Conservation (phyloP, 257 asterid species). For the Galeopsis tetrahit region DNA sequence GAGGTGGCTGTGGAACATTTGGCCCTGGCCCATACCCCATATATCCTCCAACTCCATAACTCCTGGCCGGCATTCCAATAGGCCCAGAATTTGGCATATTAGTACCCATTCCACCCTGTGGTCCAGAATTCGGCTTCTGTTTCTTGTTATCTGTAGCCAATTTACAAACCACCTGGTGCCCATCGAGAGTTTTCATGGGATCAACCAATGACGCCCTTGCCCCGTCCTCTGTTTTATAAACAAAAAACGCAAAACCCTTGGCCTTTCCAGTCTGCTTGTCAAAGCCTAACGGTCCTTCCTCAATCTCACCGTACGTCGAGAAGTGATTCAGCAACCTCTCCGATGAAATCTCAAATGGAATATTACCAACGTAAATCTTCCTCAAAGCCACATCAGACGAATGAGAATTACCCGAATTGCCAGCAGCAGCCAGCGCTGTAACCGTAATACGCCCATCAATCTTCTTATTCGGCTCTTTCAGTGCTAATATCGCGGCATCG, state of each 20-base stretch:
- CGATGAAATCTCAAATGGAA: constrained; percentile 85
- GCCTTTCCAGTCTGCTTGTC: constrained; percentile 97
- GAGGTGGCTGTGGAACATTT: constrained; percentile 67
- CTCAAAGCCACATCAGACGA: constrained; percentile 71
- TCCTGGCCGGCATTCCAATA: constrained; percentile 51
- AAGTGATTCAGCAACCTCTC: constrained; percentile 79
- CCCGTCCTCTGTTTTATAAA: constrained; percentile 91
- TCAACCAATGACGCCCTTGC: constrained; percentile 78
- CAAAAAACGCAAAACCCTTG: constrained; percentile 93
- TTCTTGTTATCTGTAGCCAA: constrained; percentile 91
- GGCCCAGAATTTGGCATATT: constrained; percentile 58
- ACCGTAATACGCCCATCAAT: constrained; percentile 96
- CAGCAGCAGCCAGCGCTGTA: constrained; percentile 86
- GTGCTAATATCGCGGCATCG: constrained; percentile 78
- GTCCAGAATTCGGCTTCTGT: constrained; percentile 69
- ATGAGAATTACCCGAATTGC: constrained; percentile 64
- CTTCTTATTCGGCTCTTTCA: constrained; percentile 84
- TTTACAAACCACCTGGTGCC: constrained; percentile 88
- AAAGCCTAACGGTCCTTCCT: constrained; percentile 97
- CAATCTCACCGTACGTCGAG: constrained; percentile 85
- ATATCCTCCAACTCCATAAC: constrained; percentile 60
- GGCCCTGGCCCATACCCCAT: constrained; percentile 63
- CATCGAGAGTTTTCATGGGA: constrained; percentile 78
- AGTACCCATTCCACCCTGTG: constrained; percentile 54
- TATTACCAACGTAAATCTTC: constrained; percentile 95